Evolutionary conservation across 192 early-diverging fungal genomes (phyloP).

Genomic region (Umbelopsis vinacea): DNA sequence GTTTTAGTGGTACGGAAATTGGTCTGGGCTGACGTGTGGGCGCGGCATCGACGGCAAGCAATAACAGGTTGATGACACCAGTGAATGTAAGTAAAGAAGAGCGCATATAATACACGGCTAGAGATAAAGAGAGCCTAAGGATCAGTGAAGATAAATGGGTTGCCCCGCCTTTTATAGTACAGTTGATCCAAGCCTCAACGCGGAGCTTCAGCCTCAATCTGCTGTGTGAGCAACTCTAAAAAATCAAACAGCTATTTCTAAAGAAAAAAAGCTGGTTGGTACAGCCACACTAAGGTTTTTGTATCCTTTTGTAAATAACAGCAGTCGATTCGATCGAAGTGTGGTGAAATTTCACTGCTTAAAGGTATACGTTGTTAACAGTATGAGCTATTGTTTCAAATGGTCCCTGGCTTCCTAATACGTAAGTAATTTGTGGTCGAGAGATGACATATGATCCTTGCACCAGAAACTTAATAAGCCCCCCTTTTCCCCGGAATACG

Average conservation of each 20-base stretch:
- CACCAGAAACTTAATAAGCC: no score
- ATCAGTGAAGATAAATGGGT: neutral
- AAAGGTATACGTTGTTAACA: no score
- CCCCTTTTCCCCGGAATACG: no score
- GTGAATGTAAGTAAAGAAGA: neutral
- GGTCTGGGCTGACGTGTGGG: neutral
- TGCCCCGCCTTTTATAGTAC: neutral
- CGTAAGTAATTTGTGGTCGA: no score
- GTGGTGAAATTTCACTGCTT: no score
- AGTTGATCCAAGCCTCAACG: neutral
- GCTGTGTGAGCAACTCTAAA: neutral
- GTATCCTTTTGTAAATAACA: no score
- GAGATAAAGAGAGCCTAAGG: neutral
- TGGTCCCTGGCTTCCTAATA: no score
- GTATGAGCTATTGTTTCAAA: no score
- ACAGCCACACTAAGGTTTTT: no score
- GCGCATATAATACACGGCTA: neutral
- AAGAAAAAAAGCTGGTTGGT: neutral
- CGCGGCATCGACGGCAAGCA: neutral
- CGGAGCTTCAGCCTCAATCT: neutral
- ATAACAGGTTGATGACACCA: neutral
- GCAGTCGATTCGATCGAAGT: no score
- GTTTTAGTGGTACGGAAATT: neutral
- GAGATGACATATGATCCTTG: no score
- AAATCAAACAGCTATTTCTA: no score